Evolutionary conservation across 2,329 filamentous ascomycete genomes (phyloP), one percentile per base, ranked within the genome.

Genomic region (Sarocladiaceae sp.): DNA sequence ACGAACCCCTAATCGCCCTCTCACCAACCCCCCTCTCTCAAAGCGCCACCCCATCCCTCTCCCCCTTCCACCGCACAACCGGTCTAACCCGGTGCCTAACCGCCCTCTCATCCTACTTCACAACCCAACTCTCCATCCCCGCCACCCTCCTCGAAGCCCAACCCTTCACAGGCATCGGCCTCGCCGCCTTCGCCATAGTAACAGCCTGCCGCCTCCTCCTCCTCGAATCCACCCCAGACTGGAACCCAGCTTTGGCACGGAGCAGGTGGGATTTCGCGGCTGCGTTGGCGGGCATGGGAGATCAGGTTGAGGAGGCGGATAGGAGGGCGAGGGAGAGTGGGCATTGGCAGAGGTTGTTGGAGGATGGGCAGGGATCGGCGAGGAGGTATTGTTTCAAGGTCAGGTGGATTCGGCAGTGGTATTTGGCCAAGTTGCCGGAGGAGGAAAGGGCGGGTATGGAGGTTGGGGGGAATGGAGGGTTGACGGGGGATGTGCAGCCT

Each of bases 321-420:
- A 52, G 51, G 4, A 55, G 58, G 40, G 62, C 65, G 1, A 50
- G 52, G 4, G 50, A 58, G 0, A 52, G 59, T 2, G 60, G 58
- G 3, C 58, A 64, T 10, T 56, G 61, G 15, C 56, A 61, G 0
- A 57, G 64, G 0, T 53, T 66, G 0, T 55, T 68, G 11, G 60
- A 65, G 11, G 65, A 66, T 2, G 66, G 62, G 2, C 63, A 60
- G 28, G 60, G 64, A 7, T 54, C 65, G 1, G 59, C 70, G 50
- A 52, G 59, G 1, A 63, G 65, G 39, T 66, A 66, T 28, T 61
- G 62, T 35, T 66, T 66, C 49, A 71, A 70, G 53, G 51, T 70
- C 5, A 60, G 66, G 1, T 73, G 70, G 71, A 68, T 73, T 15
- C 57, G 65, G 17, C 64, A 68, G n/a, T 74, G 71, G 71, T 73